Percentiles rank a stretch among this genome's conserved stretches.
Conservation (phyloP, 2,329 filamentous ascomycete species). For the Alternaria infectoria region DNA sequence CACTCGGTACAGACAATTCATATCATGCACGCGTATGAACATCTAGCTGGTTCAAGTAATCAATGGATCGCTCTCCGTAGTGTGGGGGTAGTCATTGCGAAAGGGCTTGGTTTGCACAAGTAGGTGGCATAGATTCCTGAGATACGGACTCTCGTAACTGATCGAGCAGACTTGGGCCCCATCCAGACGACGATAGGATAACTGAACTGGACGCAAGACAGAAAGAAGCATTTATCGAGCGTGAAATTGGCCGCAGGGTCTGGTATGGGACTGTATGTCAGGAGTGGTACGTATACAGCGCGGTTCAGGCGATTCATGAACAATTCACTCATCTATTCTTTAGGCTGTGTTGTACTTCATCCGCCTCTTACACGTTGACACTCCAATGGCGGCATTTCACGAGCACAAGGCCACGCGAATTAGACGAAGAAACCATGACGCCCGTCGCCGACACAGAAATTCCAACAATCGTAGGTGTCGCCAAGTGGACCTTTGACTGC, state of each 20-base stretch:
- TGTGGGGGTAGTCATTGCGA: conserved; percentile 55
- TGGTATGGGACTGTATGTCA: conserved; percentile 51
- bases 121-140: neutral
- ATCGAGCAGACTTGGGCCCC: conserved; percentile 24
- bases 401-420: conserved; percentile 42
- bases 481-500: conserved; percentile 45
- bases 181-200: conserved; percentile 34
- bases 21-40: conserved; percentile 57
- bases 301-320: neutral
- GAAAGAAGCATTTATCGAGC: conserved; percentile 36
- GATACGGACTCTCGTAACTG: neutral
- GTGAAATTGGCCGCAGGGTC: conserved; percentile 49
- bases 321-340: neutral
- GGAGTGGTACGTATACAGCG: conserved; percentile 43
- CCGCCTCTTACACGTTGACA: conserved; percentile 45
- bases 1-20: conserved; percentile 54
- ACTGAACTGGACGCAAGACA: conserved; percentile 24
- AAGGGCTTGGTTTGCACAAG: conserved; percentile 55
- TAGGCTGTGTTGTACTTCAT: conserved; percentile 49
- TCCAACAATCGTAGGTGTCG: conserved; percentile 32
- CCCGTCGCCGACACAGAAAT: conserved; percentile 34
- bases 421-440: conserved; percentile 46
- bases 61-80: conserved; percentile 55
- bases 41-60: conserved; percentile 57
- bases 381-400: conserved; percentile 45